Base-by-base conservation (phyloP, 2,329 filamentous ascomycete genomes). In the Periconia sp. region DNA sequence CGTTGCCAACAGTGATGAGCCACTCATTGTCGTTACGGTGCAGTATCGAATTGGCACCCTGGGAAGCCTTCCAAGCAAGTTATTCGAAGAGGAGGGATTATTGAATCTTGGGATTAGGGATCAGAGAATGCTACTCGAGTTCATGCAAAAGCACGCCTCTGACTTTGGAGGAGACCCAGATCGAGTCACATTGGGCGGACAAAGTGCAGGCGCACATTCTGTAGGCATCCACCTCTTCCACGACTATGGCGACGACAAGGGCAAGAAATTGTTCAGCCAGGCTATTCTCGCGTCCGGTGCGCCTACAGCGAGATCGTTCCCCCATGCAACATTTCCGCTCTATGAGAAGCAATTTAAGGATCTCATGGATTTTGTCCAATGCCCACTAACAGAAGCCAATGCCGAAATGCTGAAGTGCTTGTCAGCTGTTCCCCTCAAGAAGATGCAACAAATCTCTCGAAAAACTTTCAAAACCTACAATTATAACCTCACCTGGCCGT, bases 401-500 rank as follows among this genome's bases (percentile, higher is more conserved):
- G 42, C 52, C 1, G 65, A 58, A 3, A 64, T 71, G 0, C 57
- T 78, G 0, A 45, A 50, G 2, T 78, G 75, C 36, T 59, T 78
- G 1, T 69, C 69, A 4, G 49, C 52, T 1, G 70, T 67, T 0
- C 64, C 73, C 9, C 57, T 73, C 2, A 40, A 52, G 3, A 60
- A 64, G 1, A 73, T 78, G 25, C 67, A 70, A 43, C 42, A 68
- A 31, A 56, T 72, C 13, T 74, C 72, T 24, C 62, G 65, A 0
- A 65, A 66, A 15, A 40, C 77, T 3, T 77, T 69, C 41, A 54
- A 64, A 2, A 64, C 69, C 0, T 70, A 71, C 4, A 56, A 71
- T 4, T 66, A 68, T 12, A 67, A 66, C 25, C 58, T 74, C 18
- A 78, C 73, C 0, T 78, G 76, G 76, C 75, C 76, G 0, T 79